Conservation (phyloP, 192 early-diverging fungal genomes). For the Backusella luteola region DNA sequence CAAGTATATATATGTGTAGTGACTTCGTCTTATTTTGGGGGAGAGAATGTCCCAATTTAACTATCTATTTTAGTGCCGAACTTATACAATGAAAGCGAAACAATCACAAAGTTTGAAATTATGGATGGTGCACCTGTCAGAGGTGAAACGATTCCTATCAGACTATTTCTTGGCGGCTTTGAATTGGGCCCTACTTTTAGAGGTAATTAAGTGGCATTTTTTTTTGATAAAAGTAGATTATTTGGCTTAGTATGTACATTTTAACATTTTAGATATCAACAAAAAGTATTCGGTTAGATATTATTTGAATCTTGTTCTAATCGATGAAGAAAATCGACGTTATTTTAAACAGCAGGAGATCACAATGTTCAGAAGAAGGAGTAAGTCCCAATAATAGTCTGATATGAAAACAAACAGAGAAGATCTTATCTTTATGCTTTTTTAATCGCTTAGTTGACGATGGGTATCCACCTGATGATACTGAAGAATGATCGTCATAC, state of each 20-base stretch:
- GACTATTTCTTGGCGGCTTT: conserved; percentile 94
- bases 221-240: not conserved
- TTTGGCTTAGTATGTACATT: not conserved
- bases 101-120: conserved; percentile 98
- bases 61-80: conserved; percentile 66
- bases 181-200: conserved; percentile 99
- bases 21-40: not conserved
- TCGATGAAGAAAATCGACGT: conserved; percentile 98
- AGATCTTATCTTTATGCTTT: not conserved
- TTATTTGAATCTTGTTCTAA: conserved; percentile 95
- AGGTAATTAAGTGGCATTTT: conserved; percentile 41
- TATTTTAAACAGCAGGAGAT: conserved; percentile 99
- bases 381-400: conserved; percentile 23
- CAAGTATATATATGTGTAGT: conserved; percentile 28
- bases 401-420: not conserved
- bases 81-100: conserved; percentile 98
- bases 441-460: conserved; percentile 8
- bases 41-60: not conserved
- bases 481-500: conserved; percentile 4
- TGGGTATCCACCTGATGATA: conserved; percentile 10
- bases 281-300: conserved; percentile 99
- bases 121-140: conserved; percentile 99
- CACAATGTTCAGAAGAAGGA: conserved; percentile 69
- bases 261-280: conserved; percentile 64
- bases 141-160: conserved; percentile 97